Evolutionary conservation across 2,329 filamentous ascomycete genomes (phyloP), one percentile per base, ranked within the genome.

Genomic region (Sporothrix phasma): DNA sequence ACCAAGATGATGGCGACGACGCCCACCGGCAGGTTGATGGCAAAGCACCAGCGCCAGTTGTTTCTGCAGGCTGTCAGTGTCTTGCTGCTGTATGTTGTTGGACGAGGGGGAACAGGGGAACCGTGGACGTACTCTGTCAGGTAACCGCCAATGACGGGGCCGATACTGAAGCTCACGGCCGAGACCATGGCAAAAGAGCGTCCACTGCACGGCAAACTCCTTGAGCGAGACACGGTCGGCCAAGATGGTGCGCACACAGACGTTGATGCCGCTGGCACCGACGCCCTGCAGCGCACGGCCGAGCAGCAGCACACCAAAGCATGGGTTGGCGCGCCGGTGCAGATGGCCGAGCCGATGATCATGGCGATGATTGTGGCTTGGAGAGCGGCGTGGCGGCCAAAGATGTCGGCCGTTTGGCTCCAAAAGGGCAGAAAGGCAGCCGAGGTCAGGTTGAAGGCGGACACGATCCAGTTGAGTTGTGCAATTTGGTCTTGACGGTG

Each of bases 381-480:
- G 6, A 89, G 74, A 3, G 81, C 76, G 8, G 75, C 75, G 70
- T 88, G 82, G 2, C 86, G 80, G 19, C 86, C 86, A 68, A 86
- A 88, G 34, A 88, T 79, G 68, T 88, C 84, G 17, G 84, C 80
- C 46, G 86, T 77, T 68, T 88, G 85, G 1, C 82, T 84, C 74
- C 84, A 88, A 61, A 82, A 81, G 4, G 86, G 86, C 11, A 88
- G 84, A 68, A 88, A 88, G 1, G 85, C 81, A 1, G 86, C 85
- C 0, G 84, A 83, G 0, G 85, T 86, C 13, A 89, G 76, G 62
- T 85, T 88, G 73, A 88, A 89, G 8, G 84, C 78, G 0, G 86
- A 86, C 19, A 88, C 81, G 69, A 89, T 87, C 85, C 85, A 88
- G 70, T 87, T 88, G 2, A 87, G 77, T 68, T 86, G 81, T n/a